Evolutionary conservation across 78 protist genomes (phyloP), one percentile per base, ranked within the genome.

Genomic region (Chrysochromulina parva): DNA sequence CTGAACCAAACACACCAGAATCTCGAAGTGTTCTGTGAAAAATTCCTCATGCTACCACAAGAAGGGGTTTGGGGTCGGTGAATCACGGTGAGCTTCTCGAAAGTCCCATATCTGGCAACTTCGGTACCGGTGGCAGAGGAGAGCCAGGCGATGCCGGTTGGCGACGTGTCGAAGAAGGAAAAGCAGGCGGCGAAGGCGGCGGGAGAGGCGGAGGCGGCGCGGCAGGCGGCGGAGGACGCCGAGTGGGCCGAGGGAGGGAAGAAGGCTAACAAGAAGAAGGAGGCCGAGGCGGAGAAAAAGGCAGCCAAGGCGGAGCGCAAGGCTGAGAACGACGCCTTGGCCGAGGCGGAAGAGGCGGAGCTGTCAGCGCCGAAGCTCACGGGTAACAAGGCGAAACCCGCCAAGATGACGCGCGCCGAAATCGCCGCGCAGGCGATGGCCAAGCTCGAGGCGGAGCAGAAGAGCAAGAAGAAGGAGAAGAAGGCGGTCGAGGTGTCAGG

Each of bases 341-440:
- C 1, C 10, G 78, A n/a, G 16, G 74, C 0, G 13, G 91, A 88
- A 60, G 48, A 48, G 48, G 90, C 48, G 62, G 28, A 7, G 54
- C 7, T 88, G 57, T 6, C 80, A 47, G 7, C 1, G 55, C 3
- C 2, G n/a, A 10, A 14, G 58, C 3, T 10, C 50, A 48, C 24
- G 22, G 85, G 50, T 3, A 74, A 74, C 19, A 74, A 74, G 84
- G 84, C 58, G n/a, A 19, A 2, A 7, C 6, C 57, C 13, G 5
- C 58, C 28, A 74, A 74, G 84, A 48, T 74, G 57, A 74, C 84
- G 22, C 92, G 73, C 62, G 55, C 76, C 28, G 92, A 67, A 38
- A 28, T 38, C 14, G 60, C 59, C 2, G 60, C 78, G 20, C 20
- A 67, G 6, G 71, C 26, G 11, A 16, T 16, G 74, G 26, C 16